These are phyloP conservation scores for Trichoderma sp. DNA, from an alignment of 2,329 filamentous ascomycete genomes.

Conservation along the genomic window DNA sequence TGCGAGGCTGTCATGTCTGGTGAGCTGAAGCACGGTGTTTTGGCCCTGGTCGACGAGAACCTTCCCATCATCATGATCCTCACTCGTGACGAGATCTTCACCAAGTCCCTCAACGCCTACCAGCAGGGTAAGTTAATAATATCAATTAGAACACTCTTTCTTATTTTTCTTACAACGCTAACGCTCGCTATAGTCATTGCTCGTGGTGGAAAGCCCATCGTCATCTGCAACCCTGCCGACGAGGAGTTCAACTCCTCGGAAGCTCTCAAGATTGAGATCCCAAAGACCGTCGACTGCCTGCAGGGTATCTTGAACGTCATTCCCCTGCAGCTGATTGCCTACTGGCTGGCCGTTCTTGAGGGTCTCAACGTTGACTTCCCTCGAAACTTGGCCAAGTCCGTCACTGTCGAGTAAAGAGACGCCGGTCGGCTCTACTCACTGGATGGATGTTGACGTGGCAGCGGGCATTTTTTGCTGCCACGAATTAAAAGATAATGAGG, in stretches of 20 bases:
- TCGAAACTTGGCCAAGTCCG: constrained; percentile 97
- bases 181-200: constrained; percentile 70
- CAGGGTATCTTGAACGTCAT: constrained; percentile 98
- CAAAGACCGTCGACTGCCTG: constrained; percentile 89
- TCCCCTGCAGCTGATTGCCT: constrained; percentile 95
- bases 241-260: constrained; percentile 84
- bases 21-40: constrained; percentile 97
- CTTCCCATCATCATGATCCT: constrained; percentile 99
- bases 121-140: constrained; percentile 72
- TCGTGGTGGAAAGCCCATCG: constrained; percentile 92
- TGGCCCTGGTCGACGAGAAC: constrained; percentile 97
- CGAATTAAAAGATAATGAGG: constrained; percentile 22
- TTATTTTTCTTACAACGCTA: constrained; percentile 22
- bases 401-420: constrained; percentile 85
- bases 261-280: constrained; percentile 97
- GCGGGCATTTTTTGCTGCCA: neutral
- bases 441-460: neutral
- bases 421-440: constrained; percentile 14
- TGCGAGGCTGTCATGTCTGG: constrained; percentile 99
- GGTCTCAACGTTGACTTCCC: constrained; percentile 98
- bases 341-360: constrained; percentile 97
- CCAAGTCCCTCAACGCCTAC: constrained; percentile 99
- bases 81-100: constrained; percentile 92
- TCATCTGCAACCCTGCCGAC: constrained; percentile 93
- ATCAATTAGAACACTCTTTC: neutral